Evolutionary conservation across 164 flowering plant species (phyloP).

Genomic region (Annona squamosa): DNA sequence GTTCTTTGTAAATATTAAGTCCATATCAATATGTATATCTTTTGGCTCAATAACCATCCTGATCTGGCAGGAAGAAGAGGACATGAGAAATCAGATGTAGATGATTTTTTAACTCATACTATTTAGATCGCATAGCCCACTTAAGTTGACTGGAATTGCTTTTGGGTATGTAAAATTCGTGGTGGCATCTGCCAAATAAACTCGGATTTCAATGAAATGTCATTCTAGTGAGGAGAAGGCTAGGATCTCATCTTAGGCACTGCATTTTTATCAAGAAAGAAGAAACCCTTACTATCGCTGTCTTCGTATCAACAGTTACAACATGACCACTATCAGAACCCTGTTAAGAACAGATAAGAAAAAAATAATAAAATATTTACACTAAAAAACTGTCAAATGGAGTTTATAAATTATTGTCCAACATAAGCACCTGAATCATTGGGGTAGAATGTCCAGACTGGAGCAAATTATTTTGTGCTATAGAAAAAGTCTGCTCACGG

Average conservation of each 20-base stretch:
- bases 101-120: background rate
- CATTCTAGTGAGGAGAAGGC: background rate
- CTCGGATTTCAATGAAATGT: background rate
- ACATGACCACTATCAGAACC: constrained; percentile 61
- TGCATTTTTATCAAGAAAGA: constrained; percentile 1
- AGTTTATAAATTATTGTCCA: background rate
- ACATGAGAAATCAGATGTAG: background rate
- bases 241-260: background rate
- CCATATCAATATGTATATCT: background rate
- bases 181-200: background rate
- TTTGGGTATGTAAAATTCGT: background rate
- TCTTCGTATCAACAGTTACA: constrained; percentile 32
- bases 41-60: background rate
- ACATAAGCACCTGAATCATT: constrained; percentile 55
- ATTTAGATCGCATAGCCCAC: background rate
- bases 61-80: background rate
- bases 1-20: too few relatives aligned
- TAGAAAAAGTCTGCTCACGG: too few relatives aligned
- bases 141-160: background rate
- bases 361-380: background rate
- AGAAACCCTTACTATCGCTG: constrained; percentile 34
- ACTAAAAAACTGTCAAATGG: background rate
- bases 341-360: constrained; percentile 27
- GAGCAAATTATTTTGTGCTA: constrained; percentile 50
- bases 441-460: constrained; percentile 81